A percentile compares a stretch with the other conserved stretches of the same genome.
These are phyloP conservation scores for Pseudevernia furfuracea DNA, from an alignment of 495 filamentous ascomycete genomes.

Conservation along the genomic window DNA sequence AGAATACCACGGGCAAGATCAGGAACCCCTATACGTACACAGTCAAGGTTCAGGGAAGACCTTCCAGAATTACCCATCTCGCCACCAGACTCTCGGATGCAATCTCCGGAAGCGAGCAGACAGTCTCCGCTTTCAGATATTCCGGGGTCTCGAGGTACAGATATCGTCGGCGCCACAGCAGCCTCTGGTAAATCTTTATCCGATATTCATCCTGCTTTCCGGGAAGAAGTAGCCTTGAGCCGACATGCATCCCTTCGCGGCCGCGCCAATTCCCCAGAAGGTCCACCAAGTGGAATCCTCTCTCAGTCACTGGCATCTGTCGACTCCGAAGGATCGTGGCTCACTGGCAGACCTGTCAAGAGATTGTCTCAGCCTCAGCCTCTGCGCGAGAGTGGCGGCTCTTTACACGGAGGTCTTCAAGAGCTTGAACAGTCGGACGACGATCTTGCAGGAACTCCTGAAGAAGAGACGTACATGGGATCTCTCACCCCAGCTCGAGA, in stretches of 20 bases:
- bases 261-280: constrained; percentile 21
- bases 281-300: constrained; percentile 33
- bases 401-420: constrained; percentile 37
- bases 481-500: constrained; percentile 20
- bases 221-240: constrained; percentile 28
- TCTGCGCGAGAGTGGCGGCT: constrained; percentile 40
- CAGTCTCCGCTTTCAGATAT: constrained; percentile 23
- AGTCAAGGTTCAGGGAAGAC: constrained; percentile 90
- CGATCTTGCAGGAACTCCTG: constrained; percentile 38
- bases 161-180: constrained; percentile 11
- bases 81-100: constrained; percentile 70
- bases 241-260: constrained; percentile 25
- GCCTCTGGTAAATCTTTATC: constrained; percentile 16
- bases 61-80: constrained; percentile 77
- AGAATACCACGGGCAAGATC: constrained; percentile 33
- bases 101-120: constrained; percentile 52
- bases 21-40: constrained; percentile 61
- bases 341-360: constrained; percentile 61
- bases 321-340: constrained; percentile 88
- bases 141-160: constrained; percentile 21
- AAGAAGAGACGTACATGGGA: constrained; percentile 27
- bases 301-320: constrained; percentile 76
- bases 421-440: constrained; percentile 47
- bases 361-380: constrained; percentile 44
- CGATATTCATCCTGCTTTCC: constrained; percentile 28